phyloP scores from a whole-genome alignment of 768 basidiomycete genomes.

The Trichaptum fuscoviolaceum region DNA sequence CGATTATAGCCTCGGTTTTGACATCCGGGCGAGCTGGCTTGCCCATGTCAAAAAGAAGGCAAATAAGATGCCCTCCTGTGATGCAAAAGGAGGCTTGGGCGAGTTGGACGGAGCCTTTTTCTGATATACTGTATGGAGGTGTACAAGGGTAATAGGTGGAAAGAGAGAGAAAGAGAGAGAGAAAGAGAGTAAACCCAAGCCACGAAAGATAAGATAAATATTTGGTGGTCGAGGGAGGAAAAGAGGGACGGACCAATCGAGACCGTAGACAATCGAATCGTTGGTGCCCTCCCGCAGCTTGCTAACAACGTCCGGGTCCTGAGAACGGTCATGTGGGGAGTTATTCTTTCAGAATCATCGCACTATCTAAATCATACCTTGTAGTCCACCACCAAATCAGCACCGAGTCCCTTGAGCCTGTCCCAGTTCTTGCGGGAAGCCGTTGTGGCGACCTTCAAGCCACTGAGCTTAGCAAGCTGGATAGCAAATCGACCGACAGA shows the following conservation, averaged over 20 bases:
- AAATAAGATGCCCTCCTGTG: background rate
- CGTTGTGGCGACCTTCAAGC: slow-evolving; percentile 41
- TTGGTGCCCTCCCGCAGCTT: slow-evolving; percentile 23
- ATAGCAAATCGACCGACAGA: slow-evolving; percentile 32
- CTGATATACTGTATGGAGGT: background rate
- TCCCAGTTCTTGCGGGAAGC: slow-evolving; percentile 35
- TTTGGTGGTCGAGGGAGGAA: background rate
- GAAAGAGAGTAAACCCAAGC: background rate
- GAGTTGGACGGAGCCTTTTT: background rate
- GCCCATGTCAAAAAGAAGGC: background rate
- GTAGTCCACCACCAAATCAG: slow-evolving; percentile 36
- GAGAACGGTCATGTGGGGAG: slow-evolving; percentile 11
- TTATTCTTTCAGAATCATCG: background rate
- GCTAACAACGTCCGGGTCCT: slow-evolving; percentile 23
- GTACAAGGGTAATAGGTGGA: background rate
- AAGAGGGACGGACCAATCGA: slow-evolving; percentile 15
- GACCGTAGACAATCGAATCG: slow-evolving; percentile 19
- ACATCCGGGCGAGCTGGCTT: background rate
- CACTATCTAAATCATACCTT: background rate
- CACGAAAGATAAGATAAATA: too few relatives aligned
- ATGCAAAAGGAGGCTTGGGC: background rate
- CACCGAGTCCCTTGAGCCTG: slow-evolving; percentile 35
- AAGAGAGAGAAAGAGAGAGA: background rate
- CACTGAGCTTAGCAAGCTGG: slow-evolving; percentile 36
- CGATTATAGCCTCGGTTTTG: background rate